Evolutionary conservation across 306 rosid genomes (phyloP).

Genomic region (Cucumis hystrix): DNA sequence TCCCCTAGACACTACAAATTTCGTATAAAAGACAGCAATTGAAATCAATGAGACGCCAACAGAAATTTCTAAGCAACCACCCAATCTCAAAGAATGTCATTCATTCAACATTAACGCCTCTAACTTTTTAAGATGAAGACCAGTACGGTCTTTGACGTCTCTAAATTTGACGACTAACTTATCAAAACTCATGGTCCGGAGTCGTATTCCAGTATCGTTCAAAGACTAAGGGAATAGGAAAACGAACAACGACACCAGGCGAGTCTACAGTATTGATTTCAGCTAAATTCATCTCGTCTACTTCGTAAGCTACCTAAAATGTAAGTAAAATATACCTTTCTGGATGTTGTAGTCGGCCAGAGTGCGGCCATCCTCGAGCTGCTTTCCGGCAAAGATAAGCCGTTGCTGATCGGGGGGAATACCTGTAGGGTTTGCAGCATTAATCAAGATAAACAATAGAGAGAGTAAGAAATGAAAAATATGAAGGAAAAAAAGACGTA

Average conservation of each 20-base stretch:
- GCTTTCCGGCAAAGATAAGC: not conserved
- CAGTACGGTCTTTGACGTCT: not conserved
- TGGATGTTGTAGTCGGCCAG: not conserved
- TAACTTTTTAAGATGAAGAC: not conserved
- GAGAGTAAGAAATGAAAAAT: not conserved
- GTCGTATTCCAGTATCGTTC: not conserved
- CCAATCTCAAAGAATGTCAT: not conserved
- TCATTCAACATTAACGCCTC: not conserved
- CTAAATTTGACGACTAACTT: not conserved
- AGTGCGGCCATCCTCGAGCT: slow-evolving; percentile 3
- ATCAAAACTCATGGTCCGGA: not conserved
- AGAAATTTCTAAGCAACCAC: not conserved
- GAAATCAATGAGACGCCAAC: not conserved
- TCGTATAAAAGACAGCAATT: not conserved
- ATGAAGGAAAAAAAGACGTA: not conserved
- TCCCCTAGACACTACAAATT: not conserved
- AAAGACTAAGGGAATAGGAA: not conserved
- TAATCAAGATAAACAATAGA: not conserved
- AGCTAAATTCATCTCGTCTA: not conserved
- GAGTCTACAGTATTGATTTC: not conserved
- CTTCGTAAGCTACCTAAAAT: not conserved
- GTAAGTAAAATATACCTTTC: not conserved
- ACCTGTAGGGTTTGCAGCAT: not conserved
- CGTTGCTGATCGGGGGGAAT: not conserved
- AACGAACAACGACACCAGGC: not conserved